A percentile compares a stretch with the other conserved stretches of the same genome.
Evolutionary conservation across 2,329 filamentous ascomycete species (phyloP).

Genomic region (Botrytis fabae): DNA sequence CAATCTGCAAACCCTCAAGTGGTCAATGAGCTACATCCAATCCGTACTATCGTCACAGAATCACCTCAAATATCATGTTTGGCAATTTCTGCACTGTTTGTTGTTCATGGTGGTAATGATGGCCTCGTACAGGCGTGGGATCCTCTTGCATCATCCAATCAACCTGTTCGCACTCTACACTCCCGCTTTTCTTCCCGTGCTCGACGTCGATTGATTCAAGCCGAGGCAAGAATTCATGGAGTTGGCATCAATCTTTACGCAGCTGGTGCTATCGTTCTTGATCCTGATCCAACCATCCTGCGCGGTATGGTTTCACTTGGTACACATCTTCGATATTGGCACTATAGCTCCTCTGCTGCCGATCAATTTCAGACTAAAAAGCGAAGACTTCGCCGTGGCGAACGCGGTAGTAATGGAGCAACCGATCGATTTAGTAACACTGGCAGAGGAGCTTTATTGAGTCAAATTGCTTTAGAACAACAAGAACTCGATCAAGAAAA

Average conservation of each 20-base stretch:
- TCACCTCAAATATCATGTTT: slow-evolving; percentile 84
- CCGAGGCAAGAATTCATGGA: slow-evolving; percentile 64
- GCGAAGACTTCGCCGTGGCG: slow-evolving; percentile 66
- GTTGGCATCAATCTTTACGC: slow-evolving; percentile 76
- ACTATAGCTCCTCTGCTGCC: slow-evolving; percentile 78
- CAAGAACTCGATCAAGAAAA: slow-evolving; percentile 76
- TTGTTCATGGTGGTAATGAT: slow-evolving; percentile 92
- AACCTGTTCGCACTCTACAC: slow-evolving; percentile 83
- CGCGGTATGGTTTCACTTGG: slow-evolving; percentile 87
- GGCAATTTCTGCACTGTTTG: slow-evolving; percentile 78
- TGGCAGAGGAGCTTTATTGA: slow-evolving; percentile 69
- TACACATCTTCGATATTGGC: slow-evolving; percentile 87
- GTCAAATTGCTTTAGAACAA: slow-evolving; percentile 85
- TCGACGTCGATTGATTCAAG: slow-evolving; percentile 70
- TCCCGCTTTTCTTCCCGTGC: slow-evolving; percentile 80
- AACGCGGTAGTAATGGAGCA: slow-evolving; percentile 60
- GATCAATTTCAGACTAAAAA: slow-evolving; percentile 75
- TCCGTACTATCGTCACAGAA: slow-evolving; percentile 85
- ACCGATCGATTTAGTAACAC: slow-evolving; percentile 59
- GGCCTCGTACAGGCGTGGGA: slow-evolving; percentile 97
- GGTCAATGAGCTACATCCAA: slow-evolving; percentile 62
- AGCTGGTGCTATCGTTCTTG: slow-evolving; percentile 79
- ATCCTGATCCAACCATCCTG: slow-evolving; percentile 82
- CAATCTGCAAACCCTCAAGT: slow-evolving; percentile 54
- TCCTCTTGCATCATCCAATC: slow-evolving; percentile 75